Conservation (phyloP, 225 moss, liverwort and hornwort genomes). For the Polytrichum commune region DNA sequence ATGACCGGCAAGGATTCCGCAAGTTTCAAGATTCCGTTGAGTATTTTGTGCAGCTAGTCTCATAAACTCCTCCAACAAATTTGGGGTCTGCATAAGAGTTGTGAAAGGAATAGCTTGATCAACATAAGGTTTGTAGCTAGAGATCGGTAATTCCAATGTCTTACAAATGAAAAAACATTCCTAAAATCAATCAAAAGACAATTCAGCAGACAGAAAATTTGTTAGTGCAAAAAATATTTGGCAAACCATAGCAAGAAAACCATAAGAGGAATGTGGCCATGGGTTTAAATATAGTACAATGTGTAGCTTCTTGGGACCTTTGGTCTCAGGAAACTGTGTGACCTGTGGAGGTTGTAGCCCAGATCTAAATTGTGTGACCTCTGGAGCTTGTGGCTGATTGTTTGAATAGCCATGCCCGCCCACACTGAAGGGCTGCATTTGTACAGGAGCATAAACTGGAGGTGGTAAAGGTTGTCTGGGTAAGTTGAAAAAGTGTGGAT, state of each 20-base stretch:
- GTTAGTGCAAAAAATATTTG: too few relatives aligned
- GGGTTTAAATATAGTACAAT: conserved; percentile 41
- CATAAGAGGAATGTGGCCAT: too few relatives aligned
- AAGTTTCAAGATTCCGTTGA: conserved; percentile 85
- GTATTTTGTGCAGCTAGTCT: conserved; percentile 72
- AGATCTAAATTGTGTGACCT: conserved; percentile 90
- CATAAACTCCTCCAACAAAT: conserved; percentile 94
- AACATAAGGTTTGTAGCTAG: too few relatives aligned
- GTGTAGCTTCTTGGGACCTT: conserved; percentile 72
- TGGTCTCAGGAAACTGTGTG: conserved; percentile 42
- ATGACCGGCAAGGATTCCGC: conserved; percentile 88
- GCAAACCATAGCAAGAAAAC: too few relatives aligned
- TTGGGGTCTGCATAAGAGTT: conserved; percentile 56
- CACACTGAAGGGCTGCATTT: conserved; percentile 25
- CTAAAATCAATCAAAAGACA: too few relatives aligned
- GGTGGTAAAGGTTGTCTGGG: conserved; percentile 80
- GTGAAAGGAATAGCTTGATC: not conserved
- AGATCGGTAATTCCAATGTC: too few relatives aligned
- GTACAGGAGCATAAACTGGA: conserved; percentile 70
- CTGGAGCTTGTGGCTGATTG: conserved; percentile 54
- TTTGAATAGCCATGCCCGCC: conserved; percentile 33
- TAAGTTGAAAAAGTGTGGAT: conserved; percentile 54
- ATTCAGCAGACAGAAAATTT: too few relatives aligned
- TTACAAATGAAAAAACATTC: too few relatives aligned
- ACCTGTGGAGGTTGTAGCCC: conserved; percentile 47